Conservation (phyloP, 805 yeast genomes). For the Metschnikowia baotianmanensis region DNA sequence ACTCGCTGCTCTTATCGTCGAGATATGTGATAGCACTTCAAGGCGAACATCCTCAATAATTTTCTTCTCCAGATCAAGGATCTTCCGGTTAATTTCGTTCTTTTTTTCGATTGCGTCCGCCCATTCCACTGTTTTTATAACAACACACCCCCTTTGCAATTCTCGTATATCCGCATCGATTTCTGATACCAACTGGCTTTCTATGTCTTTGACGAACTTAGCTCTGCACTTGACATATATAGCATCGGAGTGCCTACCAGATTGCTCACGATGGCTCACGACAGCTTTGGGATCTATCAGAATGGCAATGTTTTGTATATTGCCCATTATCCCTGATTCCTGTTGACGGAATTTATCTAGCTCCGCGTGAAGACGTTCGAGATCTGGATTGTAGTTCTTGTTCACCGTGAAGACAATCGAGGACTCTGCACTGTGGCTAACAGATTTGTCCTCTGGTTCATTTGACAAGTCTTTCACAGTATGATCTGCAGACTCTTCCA, state of each 20-base stretch:
- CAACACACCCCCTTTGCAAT: conserved; percentile 41
- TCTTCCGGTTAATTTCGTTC: conserved; percentile 44
- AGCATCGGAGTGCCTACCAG: conserved; percentile 38
- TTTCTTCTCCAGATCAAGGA: conserved; percentile 52
- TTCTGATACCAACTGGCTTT: conserved; percentile 2
- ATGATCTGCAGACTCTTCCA: background rate
- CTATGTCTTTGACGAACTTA: conserved; percentile 25
- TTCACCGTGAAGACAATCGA: conserved; percentile 30
- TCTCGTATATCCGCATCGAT: conserved; percentile 20
- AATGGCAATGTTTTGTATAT: conserved; percentile 20
- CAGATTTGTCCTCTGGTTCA: background rate
- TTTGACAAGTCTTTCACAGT: background rate
- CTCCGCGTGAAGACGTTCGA: conserved; percentile 34
- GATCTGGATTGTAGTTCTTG: conserved; percentile 28
- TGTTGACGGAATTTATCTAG: conserved; percentile 25
- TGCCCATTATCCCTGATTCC: conserved; percentile 26
- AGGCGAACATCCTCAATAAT: conserved; percentile 50
- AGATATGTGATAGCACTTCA: conserved; percentile 43
- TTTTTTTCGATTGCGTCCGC: conserved; percentile 57
- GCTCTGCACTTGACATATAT: conserved; percentile 46
- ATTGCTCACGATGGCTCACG: conserved; percentile 28
- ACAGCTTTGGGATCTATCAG: conserved; percentile 30
- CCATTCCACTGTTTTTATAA: conserved; percentile 45
- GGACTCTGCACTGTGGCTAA: background rate
- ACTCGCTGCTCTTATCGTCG: conserved; percentile 50